phyloP scores from a whole-genome alignment of 148 eudicot genomes.

The Rhododendron vialii region DNA sequence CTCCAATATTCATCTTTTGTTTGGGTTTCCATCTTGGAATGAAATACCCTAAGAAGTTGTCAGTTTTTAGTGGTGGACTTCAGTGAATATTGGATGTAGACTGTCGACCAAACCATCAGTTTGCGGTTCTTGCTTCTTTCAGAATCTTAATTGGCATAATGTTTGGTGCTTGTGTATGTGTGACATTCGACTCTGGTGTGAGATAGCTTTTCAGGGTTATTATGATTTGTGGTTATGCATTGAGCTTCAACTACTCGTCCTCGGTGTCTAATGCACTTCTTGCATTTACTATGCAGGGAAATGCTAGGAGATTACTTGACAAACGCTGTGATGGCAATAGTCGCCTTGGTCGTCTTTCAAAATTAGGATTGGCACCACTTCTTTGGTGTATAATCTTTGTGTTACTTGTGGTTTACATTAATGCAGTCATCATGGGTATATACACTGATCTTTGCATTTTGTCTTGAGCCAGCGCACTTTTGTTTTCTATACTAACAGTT shows the following conservation, averaged over 20 bases:
- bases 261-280: slow-evolving; percentile 7
- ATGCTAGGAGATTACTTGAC: slow-evolving; percentile 82
- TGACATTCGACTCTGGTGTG: not conserved
- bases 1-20: not conserved
- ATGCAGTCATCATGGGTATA: slow-evolving; percentile 79
- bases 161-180: not conserved
- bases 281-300: slow-evolving; percentile 53
- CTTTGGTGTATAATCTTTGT: slow-evolving; percentile 73
- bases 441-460: slow-evolving; percentile 8
- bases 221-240: not conserved
- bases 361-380: slow-evolving; percentile 80
- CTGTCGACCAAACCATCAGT: not conserved
- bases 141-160: not conserved
- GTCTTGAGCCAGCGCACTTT: not conserved
- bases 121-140: not conserved
- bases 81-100: not conserved
- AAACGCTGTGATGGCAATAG: slow-evolving; percentile 73
- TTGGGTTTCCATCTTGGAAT: not conserved
- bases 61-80: not conserved
- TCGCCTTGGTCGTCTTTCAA: slow-evolving; percentile 72
- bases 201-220: not conserved
- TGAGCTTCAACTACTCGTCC: not conserved
- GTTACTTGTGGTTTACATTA: slow-evolving; percentile 63
- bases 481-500: not conserved
- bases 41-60: not conserved